phyloP scores from a whole-genome alignment of 306 rosid species.

The Carpinus fangiana region DNA sequence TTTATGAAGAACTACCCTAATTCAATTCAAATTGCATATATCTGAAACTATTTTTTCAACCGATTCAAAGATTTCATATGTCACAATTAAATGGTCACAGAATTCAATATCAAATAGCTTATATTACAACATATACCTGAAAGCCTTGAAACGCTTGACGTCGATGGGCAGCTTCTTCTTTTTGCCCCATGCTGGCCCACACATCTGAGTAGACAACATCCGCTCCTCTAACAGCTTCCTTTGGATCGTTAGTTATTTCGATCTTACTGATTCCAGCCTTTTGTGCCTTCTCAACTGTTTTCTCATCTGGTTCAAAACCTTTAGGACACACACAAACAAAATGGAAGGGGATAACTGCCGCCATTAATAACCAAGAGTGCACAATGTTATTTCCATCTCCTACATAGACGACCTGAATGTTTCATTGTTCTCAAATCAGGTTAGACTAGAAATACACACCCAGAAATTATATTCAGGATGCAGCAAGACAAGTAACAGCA shows the following conservation, averaged over 20 bases:
- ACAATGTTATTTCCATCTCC: constrained; percentile 99
- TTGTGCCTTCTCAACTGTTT: constrained; percentile 78
- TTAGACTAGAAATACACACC: neutral
- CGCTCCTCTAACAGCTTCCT: constrained; percentile 91
- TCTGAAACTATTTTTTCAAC: neutral
- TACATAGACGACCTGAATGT: constrained; percentile 82
- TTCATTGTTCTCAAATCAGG: constrained; percentile 13
- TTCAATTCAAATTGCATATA: neutral
- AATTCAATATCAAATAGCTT: neutral
- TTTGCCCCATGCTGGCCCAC: constrained; percentile 99
- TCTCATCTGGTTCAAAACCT: constrained; percentile 88
- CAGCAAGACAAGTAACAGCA: constrained; percentile 22
- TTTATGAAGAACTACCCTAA: neutral
- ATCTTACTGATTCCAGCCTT: constrained; percentile 90
- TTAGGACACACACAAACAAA: constrained; percentile 88
- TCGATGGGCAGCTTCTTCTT: constrained; percentile 89
- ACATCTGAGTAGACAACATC: constrained; percentile 92
- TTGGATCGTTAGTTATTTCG: constrained; percentile 83
- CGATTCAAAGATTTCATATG: neutral
- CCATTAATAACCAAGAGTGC: constrained; percentile 95
- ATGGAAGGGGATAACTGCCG: constrained; percentile 87
- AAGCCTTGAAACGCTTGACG: constrained; percentile 76
- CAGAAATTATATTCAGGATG: constrained; percentile 1
- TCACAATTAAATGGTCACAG: neutral
- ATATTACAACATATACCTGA: constrained; percentile 60